Evolutionary conservation across 1,139 yeast genomes (phyloP), one percentile per base, ranked within the genome.

Genomic region (Tardiomyces depauwii): DNA sequence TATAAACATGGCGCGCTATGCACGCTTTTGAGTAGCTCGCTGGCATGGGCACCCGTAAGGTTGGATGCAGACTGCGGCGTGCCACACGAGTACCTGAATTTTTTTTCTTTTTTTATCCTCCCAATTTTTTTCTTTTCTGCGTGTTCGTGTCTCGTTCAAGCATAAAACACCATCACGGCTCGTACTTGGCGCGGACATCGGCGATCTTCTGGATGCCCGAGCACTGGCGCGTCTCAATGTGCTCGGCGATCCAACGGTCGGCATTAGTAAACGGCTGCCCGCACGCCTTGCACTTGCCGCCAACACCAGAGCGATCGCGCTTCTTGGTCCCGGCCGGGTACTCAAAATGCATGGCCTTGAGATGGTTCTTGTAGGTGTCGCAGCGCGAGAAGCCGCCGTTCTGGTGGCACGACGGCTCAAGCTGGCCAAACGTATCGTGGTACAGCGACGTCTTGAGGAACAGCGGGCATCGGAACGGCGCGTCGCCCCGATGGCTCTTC

Each of bases 311-410:
- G 53, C 96, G 73, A 57, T 85, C 84, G 53, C 77, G 80, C 65
- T 87, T 87, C 58, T 80, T 79, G 7, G 95, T 87, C 4, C 95
- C 95, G 42, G 75, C 74, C 2, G 96, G 96, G 63, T 88, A 88
- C 57, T 78, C 84, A 63, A 88, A 88, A 62, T 88, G 96, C 53
- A 88, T 74, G 2, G 96, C 94, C 62, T 84, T 85, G 51, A 88
- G 70, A 64, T 88, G 96, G 64, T 87, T 88, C 60, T 88, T 88
- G 67, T 78, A 88, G 6, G 96, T 88, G 63, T 88, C 96, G 61
- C 95, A 84, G 43, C 96, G 73, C 18, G 88, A 78, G 57, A 88
- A 88, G 39, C 83, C 80, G 6, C 96, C 96, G 3, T 86, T 78
- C 49, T 77, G 76, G 61, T 88, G 96, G 60, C 95, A 86, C 7